Conservation (phyloP, 2,329 filamentous ascomycete species). For the Teratosphaeria gauchensis region DNA sequence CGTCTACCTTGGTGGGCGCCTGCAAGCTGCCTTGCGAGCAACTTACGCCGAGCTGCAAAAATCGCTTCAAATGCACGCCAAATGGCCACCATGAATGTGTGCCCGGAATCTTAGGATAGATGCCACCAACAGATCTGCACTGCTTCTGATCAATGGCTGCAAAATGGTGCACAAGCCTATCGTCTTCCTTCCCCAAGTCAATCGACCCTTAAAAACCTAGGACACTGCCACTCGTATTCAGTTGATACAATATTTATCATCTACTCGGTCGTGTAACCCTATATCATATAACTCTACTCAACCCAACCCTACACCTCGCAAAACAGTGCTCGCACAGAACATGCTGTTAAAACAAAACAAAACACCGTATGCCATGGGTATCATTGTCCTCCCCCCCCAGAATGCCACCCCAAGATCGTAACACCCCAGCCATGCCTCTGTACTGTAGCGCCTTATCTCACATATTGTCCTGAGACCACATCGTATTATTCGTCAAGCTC, state of each 20-base stretch:
- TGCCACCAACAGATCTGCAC: too few relatives aligned
- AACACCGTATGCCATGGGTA: background rate
- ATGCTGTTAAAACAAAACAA: background rate
- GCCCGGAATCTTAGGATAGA: too few relatives aligned
- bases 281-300: background rate
- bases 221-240: background rate
- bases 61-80: too few relatives aligned
- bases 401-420: background rate
- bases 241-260: background rate
- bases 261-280: background rate
- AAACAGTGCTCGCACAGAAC: background rate
- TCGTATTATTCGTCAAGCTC: background rate
- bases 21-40: too few relatives aligned
- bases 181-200: too few relatives aligned
- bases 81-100: too few relatives aligned
- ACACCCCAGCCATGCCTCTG: background rate
- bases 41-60: too few relatives aligned
- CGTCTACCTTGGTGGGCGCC: too few relatives aligned
- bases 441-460: background rate
- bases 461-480: background rate
- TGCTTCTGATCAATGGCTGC: too few relatives aligned
- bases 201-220: background rate
- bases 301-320: background rate
- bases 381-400: background rate
- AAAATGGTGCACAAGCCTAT: too few relatives aligned